These are phyloP conservation scores for Schwanniomyces vanrijiae DNA, from an alignment of 805 yeast genomes.

Conservation along the genomic window DNA sequence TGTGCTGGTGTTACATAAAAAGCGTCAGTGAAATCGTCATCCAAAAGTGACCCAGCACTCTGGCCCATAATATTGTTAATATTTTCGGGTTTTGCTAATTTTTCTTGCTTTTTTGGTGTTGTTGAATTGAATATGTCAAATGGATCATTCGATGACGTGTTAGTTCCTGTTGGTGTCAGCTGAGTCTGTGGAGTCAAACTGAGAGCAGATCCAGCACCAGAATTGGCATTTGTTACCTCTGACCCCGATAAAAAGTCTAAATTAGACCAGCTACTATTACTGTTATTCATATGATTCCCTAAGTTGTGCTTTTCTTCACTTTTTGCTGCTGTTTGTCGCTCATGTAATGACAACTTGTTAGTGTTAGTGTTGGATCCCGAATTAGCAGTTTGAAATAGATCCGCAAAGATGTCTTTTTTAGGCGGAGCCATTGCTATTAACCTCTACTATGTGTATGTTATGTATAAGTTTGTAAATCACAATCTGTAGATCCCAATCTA, in stretches of 20 bases:
- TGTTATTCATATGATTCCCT: slow-evolving; percentile 4
- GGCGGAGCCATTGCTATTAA: slow-evolving; percentile 28
- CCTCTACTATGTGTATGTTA: not conserved
- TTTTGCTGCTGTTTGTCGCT: slow-evolving; percentile 21
- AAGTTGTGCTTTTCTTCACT: slow-evolving; percentile 7
- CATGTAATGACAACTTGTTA: slow-evolving; percentile 15
- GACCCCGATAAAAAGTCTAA: slow-evolving; percentile 31
- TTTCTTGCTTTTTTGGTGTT: not conserved
- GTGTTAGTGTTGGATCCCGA: slow-evolving; percentile 11
- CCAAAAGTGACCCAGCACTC: slow-evolving; percentile 23
- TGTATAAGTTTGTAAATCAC: not conserved
- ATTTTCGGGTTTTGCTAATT: not conserved
- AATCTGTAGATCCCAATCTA: not conserved
- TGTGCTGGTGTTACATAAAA: slow-evolving; percentile 13
- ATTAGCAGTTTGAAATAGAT: slow-evolving; percentile 36
- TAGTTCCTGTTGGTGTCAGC: not conserved
- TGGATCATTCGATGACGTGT: slow-evolving; percentile 16
- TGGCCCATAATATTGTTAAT: not conserved
- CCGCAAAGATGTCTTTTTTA: slow-evolving; percentile 47
- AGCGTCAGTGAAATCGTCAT: slow-evolving; percentile 45
- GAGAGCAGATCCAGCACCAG: not conserved
- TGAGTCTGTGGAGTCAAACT: slow-evolving; percentile 2
- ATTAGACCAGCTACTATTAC: slow-evolving; percentile 28
- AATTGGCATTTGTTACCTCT: not conserved
- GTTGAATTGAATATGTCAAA: slow-evolving; percentile 21